Evolutionary conservation across 345 rosid genomes (phyloP).

Genomic region (Physaria fendleri): DNA sequence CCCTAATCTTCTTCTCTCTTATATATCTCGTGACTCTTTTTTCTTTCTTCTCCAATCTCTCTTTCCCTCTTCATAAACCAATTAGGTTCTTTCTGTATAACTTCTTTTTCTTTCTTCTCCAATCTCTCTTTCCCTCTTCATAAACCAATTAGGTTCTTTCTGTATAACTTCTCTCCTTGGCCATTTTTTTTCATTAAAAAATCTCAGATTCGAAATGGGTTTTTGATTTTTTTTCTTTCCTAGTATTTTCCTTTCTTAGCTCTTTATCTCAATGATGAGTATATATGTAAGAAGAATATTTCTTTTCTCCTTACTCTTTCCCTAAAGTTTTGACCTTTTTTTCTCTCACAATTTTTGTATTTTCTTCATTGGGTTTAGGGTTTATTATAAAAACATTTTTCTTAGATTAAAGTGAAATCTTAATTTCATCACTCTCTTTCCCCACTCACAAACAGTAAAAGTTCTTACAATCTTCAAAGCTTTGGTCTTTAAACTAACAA

Average conservation of each 20-base stretch:
- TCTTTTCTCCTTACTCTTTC: slow-evolving; percentile 19
- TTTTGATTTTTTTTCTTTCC: not conserved
- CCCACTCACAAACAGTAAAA: not conserved
- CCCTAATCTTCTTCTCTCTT: slow-evolving; percentile 22
- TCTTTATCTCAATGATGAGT: slow-evolving; percentile 13
- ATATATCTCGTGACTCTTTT: slow-evolving; percentile 33
- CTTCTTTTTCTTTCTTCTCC: too few species aligned
- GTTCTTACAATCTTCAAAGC: not conserved
- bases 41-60: slow-evolving; percentile 24
- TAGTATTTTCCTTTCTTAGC: slow-evolving; percentile 1
- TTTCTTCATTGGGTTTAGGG: slow-evolving; percentile 42
- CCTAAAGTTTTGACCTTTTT: slow-evolving; percentile 36
- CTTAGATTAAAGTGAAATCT: slow-evolving; percentile 2
- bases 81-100: slow-evolving; percentile 16
- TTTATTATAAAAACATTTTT: not conserved
- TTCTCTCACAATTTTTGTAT: slow-evolving; percentile 12
- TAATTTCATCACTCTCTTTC: slow-evolving; percentile 16
- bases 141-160: too few species aligned
- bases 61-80: not conserved
- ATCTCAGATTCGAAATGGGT: slow-evolving; percentile 8
- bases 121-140: too few species aligned
- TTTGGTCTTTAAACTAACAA: not conserved
- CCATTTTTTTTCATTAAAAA: not conserved
- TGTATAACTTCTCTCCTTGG: slow-evolving; percentile 26
- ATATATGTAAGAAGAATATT: slow-evolving; percentile 10